phyloP scores from a whole-genome alignment of 257 asterid genomes.

The Solanum appendiculatum region DNA sequence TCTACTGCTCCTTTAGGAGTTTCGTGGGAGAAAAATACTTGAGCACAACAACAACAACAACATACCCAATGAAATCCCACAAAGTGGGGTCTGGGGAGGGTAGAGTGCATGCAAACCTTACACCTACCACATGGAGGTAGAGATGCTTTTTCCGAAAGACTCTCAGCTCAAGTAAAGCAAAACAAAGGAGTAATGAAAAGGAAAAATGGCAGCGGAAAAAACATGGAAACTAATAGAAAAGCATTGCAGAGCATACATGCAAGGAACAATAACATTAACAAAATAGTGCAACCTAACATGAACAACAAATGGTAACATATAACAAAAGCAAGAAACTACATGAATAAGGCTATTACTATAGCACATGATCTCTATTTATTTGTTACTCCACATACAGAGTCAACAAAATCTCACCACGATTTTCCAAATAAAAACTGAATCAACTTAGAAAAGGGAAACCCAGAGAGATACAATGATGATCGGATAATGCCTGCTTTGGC shows the following conservation, averaged over 20 bases:
- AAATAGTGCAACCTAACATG: neutral
- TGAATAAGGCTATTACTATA: neutral
- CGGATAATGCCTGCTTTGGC: neutral
- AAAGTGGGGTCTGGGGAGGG: neutral
- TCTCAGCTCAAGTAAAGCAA: neutral
- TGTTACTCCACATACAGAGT: neutral
- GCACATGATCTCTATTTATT: neutral
- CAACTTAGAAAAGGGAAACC: neutral
- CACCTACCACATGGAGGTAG: neutral
- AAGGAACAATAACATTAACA: neutral
- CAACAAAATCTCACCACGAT: neutral
- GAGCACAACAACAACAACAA: neutral
- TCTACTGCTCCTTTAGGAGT: neutral
- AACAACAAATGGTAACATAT: neutral
- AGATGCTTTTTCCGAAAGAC: neutral
- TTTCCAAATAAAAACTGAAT: neutral
- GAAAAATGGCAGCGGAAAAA: neutral
- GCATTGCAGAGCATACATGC: neutral
- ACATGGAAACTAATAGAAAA: neutral
- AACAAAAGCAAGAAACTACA: neutral
- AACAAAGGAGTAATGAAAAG: neutral
- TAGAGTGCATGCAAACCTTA: neutral
- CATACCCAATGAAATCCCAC: neutral
- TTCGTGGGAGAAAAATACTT: neutral
- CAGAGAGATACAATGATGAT: neutral